These are phyloP conservation scores for Aspergillus novoparasiticus DNA, from an alignment of 2,329 filamentous ascomycete genomes.

Conservation along the genomic window DNA sequence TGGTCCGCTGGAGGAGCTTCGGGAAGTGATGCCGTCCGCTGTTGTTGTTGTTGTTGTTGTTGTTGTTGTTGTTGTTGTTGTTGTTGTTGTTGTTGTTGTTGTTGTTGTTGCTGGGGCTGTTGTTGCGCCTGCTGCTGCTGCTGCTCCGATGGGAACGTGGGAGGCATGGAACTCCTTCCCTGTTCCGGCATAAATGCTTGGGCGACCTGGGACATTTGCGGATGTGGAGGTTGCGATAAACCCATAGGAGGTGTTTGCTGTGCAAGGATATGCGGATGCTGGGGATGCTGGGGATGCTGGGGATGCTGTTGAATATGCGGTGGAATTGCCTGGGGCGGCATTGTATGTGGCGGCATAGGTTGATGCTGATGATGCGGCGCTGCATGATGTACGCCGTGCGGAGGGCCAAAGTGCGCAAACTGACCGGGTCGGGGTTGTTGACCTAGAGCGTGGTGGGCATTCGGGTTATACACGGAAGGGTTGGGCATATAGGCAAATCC, in stretches of 20 bases:
- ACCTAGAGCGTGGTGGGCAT: constrained; percentile 51
- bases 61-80: constrained; percentile 29
- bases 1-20: constrained; percentile 60
- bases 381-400: constrained; percentile 39
- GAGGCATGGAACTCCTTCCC: constrained; percentile 70
- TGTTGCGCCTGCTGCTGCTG: constrained; percentile 56
- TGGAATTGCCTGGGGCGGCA: constrained; percentile 17
- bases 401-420: constrained; percentile 44
- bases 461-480: constrained; percentile 80
- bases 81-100: constrained; percentile 51
- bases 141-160: constrained; percentile 66
- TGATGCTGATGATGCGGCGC: constrained; percentile 31
- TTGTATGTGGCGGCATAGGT: constrained; percentile 27
- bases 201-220: constrained; percentile 55
- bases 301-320: constrained; percentile 23
- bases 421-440: constrained; percentile 48
- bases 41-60: constrained; percentile 43
- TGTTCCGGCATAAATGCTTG: constrained; percentile 77
- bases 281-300: constrained; percentile 47
- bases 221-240: constrained; percentile 42
- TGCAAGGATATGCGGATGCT: constrained; percentile 40
- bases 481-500: constrained; percentile 85
- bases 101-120: constrained; percentile 39
- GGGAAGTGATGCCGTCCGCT: constrained; percentile 61
- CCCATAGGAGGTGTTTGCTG: constrained; percentile 31